A percentile compares a stretch with the other conserved stretches of the same genome.
These are phyloP conservation scores for Aegilops bicornis DNA, from an alignment of 176 grass and related monocot species.

Conservation along the genomic window DNA sequence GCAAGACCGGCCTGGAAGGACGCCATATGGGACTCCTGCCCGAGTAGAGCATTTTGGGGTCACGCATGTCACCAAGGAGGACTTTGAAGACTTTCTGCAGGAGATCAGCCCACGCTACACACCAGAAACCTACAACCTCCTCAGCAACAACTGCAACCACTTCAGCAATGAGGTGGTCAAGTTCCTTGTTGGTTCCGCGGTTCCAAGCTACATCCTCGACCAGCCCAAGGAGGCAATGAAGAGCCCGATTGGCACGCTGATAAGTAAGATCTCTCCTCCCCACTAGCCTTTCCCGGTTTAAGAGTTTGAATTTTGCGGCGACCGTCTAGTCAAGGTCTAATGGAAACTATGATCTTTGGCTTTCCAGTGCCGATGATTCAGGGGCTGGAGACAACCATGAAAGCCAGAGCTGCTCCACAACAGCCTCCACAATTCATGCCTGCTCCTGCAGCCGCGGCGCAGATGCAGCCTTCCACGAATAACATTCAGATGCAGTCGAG, in stretches of 20 bases:
- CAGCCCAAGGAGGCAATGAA: slow-evolving; percentile 79
- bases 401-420: slow-evolving; percentile 47
- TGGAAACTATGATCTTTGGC: not conserved
- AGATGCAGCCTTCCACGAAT: not conserved
- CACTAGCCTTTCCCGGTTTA: not conserved
- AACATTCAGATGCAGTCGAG: not conserved
- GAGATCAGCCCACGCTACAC: slow-evolving; percentile 70
- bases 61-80: slow-evolving; percentile 55
- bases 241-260: slow-evolving; percentile 62
- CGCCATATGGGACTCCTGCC: slow-evolving; percentile 64
- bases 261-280: slow-evolving; percentile 45
- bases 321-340: not conserved
- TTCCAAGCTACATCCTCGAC: slow-evolving; percentile 77
- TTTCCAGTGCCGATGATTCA: slow-evolving; percentile 78
- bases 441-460: not conserved
- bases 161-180: slow-evolving; percentile 78
- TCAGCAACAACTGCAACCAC: slow-evolving; percentile 87
- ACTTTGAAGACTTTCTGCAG: slow-evolving; percentile 67
- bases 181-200: slow-evolving; percentile 48
- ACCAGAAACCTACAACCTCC: slow-evolving; percentile 58
- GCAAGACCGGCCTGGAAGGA: slow-evolving; percentile 51
- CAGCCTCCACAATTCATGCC: slow-evolving; percentile 55
- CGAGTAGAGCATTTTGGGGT: slow-evolving; percentile 52
- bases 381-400: slow-evolving; percentile 57
- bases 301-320: not conserved